These are phyloP conservation scores for Globisporangium alternatum DNA, from an alignment of 352 stramenopile genomes.

Conservation along the genomic window DNA sequence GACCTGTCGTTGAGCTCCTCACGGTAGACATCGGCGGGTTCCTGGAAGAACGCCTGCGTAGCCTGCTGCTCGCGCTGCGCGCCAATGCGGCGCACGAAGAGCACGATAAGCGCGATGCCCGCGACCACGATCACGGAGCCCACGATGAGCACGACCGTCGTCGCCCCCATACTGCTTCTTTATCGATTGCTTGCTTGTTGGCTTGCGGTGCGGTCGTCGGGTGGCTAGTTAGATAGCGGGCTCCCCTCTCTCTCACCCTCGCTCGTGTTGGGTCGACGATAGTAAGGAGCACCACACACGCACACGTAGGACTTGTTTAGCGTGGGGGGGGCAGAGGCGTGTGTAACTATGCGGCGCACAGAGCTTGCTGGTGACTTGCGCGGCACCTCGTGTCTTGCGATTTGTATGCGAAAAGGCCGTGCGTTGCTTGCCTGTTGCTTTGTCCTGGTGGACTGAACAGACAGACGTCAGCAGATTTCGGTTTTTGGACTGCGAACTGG, in stretches of 20 bases:
- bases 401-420: no score
- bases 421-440: neutral
- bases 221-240: neutral
- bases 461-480: no score
- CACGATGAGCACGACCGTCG: conserved; percentile 33
- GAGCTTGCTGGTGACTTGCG: neutral
- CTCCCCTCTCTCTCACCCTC: no score
- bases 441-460: neutral
- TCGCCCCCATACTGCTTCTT: conserved; percentile 17
- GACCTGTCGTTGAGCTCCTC: conserved; percentile 81
- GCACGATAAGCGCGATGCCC: conserved; percentile 37
- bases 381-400: neutral
- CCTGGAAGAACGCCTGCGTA: conserved; percentile 50
- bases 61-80: conserved; percentile 35
- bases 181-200: neutral
- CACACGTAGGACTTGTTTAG: no score
- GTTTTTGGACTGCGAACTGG: no score
- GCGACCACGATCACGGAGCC: conserved; percentile 44
- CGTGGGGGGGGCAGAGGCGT: no score
- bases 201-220: neutral
- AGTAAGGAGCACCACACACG: no score
- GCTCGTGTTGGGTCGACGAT: no score
- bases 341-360: no score
- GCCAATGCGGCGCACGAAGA: conserved; percentile 39
- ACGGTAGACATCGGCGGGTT: conserved; percentile 64